Base-by-base conservation (phyloP, 257 asterid species). In the Verbascum thapsus region DNA sequence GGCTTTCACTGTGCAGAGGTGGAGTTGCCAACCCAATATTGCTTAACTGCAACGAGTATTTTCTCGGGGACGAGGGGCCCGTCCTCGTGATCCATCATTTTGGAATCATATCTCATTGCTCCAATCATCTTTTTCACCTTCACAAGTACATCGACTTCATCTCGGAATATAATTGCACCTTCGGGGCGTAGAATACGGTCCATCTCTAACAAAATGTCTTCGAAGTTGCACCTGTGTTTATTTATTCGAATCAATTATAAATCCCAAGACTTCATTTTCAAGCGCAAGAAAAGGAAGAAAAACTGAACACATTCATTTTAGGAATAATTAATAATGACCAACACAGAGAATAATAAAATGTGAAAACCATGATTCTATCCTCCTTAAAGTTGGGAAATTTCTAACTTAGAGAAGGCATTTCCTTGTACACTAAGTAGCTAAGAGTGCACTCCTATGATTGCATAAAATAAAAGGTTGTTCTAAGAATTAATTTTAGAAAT, bases 181-280 rank as follows among this genome's bases (percentile, higher is more conserved):
- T 92, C 97, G 23, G 98, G 98, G 49, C 96, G 83, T 61, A 92
- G 76, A 61, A 92, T 87, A 2, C 98, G 75, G 78, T 92, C 98
- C 98, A 88, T 89, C 80, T 92, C 98, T 56, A 92, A 68, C 61
- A 92, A 83, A 68, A 92, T 85, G 83, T 84, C 96, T 74, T 86
- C 96, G 66, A 83, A 85, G 57, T 83, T 81, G 22, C 98, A 91
- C 81, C 96, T 91, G n/a, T n/a, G 35, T 23, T 10, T 47, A 67
- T 63, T n/a, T n/a, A n/a, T 35, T 53, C 6, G 20, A 61, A 53
- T 44, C 43, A 55, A n/a, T 9, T 20, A 10, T 39, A n/a, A 17
- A 17, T 43, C 20, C 23, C 39, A 34, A 23, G 37, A 38, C 38
- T 44, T 20, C n/a, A 2, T 40, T 61, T 60, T 20, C n/a, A n/a